Conservation (phyloP, 495 filamentous ascomycete species). For the Glarea lozoyensis region DNA sequence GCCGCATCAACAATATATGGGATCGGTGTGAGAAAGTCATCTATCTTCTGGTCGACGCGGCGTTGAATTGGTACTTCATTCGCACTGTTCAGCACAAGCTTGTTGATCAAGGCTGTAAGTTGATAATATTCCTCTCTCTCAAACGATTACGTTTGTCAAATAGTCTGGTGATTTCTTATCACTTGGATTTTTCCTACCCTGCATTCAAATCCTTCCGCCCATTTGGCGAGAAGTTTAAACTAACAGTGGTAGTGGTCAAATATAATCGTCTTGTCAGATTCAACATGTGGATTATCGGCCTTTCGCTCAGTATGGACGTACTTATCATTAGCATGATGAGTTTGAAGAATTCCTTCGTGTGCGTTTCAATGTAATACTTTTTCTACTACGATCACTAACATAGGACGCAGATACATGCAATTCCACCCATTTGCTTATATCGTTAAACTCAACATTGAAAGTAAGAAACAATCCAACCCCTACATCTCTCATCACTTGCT, state of each 20-base stretch:
- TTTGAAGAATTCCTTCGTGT: conserved; percentile 7
- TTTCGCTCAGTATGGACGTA: conserved; percentile 42
- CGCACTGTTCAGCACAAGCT: conserved; percentile 34
- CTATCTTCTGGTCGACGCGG: conserved; percentile 35
- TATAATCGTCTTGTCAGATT: conserved; percentile 39
- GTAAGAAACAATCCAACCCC: too few species aligned
- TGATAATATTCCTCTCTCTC: too few species aligned
- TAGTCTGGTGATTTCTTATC: too few species aligned
- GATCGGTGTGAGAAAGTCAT: conserved; percentile 40
- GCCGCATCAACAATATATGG: conserved; percentile 36
- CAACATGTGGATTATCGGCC: conserved; percentile 39
- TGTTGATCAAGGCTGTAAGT: too few species aligned
- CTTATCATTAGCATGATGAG: conserved; percentile 7
- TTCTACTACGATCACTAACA: background rate
- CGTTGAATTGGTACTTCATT: conserved; percentile 41
- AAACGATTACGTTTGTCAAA: too few species aligned
- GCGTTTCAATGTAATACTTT: background rate
- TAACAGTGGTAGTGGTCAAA: conserved; percentile 37
- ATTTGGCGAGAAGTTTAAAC: too few species aligned
- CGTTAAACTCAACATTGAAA: conserved; percentile 41
- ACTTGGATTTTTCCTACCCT: too few species aligned
- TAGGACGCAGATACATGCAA: conserved; percentile 37
- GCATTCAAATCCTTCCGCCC: too few species aligned
- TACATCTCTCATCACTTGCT: too few species aligned
- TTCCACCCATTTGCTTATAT: conserved; percentile 44